Evolutionary conservation across 83 land plant genomes (phyloP).

Genomic region (Picea abies): DNA sequence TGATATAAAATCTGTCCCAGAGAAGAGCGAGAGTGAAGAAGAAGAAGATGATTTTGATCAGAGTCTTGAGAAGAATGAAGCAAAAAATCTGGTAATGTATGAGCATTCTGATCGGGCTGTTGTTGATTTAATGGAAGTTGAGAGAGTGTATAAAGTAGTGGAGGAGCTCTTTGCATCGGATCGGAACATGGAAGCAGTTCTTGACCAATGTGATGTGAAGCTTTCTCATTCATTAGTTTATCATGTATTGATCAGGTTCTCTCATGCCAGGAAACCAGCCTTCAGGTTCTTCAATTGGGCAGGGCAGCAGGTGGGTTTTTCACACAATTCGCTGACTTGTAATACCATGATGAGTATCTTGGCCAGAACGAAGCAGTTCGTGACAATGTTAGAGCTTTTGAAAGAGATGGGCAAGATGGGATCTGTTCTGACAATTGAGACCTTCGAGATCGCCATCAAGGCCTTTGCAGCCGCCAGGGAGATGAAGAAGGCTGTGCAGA

Average conservation of each 20-base stretch:
- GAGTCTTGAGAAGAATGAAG: background rate
- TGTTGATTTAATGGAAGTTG: conserved; percentile 37
- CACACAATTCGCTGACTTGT: conserved; percentile 49
- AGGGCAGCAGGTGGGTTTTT: conserved; percentile 33
- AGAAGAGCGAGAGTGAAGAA: background rate
- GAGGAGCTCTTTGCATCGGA: conserved; percentile 57
- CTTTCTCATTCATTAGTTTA: conserved; percentile 42
- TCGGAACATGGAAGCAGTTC: conserved; percentile 63
- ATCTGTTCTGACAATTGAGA: conserved; percentile 41
- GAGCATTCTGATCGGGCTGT: background rate
- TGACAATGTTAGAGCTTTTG: conserved; percentile 50
- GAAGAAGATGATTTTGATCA: conserved; percentile 13
- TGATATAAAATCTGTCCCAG: background rate
- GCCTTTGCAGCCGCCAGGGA: conserved; percentile 61
- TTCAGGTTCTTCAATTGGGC: conserved; percentile 72
- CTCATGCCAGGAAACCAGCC: conserved; percentile 57
- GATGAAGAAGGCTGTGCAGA: conserved; percentile 57
- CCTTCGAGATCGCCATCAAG: conserved; percentile 47
- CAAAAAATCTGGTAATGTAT: background rate
- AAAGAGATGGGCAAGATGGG: conserved; percentile 63
- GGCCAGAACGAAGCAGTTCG: conserved; percentile 65
- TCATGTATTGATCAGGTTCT: conserved; percentile 46
- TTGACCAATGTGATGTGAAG: conserved; percentile 38
- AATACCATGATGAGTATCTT: conserved; percentile 52
- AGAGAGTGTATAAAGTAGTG: conserved; percentile 57